Base-by-base conservation (phyloP, 2,329 filamentous ascomycete genomes). In the Arthrinium puccinioides region DNA sequence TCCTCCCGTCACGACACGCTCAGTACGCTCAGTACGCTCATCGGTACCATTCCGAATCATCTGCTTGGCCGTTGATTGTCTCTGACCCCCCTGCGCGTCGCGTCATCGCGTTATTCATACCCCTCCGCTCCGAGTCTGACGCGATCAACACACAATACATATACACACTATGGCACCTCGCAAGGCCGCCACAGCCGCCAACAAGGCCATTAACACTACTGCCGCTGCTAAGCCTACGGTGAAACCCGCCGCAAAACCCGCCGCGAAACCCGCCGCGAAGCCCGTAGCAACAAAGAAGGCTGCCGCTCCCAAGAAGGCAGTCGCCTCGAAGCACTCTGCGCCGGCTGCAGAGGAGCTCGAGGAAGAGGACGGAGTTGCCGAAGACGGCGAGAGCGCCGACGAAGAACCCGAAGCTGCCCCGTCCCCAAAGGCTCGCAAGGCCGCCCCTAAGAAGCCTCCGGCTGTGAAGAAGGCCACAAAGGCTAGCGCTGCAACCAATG, bases 231-330 rank as follows among this genome's bases (percentile, higher is more conserved):
- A 28, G n/a, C 16, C 36, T 21, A 10, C 39, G n/a, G 39, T 39
- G 29, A 38, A 37, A 16, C 30, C 26, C 10, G 24, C 14, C 23
- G 14, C 32, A 27, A 49, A 52, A 43, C 16, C 43, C 14, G 23
- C 34, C 19, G 36, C 24, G 8, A 43, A 37, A 31, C 35, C 32
- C 21, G 37, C 50, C 27, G 37, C 42, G 19, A 48, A 46, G 36
- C 10, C 36, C 15, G 32, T 39, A 7, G 39, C 47, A 7, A 33
- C 50, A 20, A 55, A 53, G 42, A 45, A 49, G 37, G 32, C 40
- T 21, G 40, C 42, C 18, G 30, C 36, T 18, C 21, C 39, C 20
- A 20, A 14, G n/a, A 24, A 33, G 16, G 37, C 38, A 5, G 13
- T 38, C 35, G 25, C 23, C 1, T 21, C 34, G 21, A 25, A 9